Percentiles rank a stretch among this genome's conserved stretches.
Evolutionary conservation across 1,284 basidiomycete species (phyloP).

Genomic region (Malassezia equina): DNA sequence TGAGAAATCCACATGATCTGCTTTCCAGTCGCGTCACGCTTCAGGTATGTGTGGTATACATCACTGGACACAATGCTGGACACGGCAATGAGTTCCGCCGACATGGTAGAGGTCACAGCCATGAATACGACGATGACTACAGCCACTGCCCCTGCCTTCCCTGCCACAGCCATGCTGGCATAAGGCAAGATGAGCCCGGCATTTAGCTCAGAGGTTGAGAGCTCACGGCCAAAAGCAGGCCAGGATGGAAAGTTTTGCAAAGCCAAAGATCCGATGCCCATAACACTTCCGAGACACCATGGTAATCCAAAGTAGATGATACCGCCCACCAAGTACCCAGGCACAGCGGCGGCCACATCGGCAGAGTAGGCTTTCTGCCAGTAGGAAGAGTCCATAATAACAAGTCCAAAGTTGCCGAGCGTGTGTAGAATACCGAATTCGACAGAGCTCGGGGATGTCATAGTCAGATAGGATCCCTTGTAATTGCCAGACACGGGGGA

Average conservation of each 20-base stretch:
- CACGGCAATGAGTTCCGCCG: slow-evolving; percentile 37
- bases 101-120: slow-evolving; percentile 25
- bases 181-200: slow-evolving; percentile 33
- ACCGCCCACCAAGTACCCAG: slow-evolving; percentile 36
- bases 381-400: slow-evolving; percentile 31
- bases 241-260: slow-evolving; percentile 29
- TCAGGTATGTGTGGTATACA: slow-evolving; percentile 35
- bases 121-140: slow-evolving; percentile 23
- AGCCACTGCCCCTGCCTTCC: slow-evolving; percentile 36
- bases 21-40: slow-evolving; percentile 21
- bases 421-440: slow-evolving; percentile 39
- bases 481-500: not conserved
- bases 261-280: slow-evolving; percentile 28
- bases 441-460: slow-evolving; percentile 24
- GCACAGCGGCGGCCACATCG: slow-evolving; percentile 30
- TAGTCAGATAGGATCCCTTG: slow-evolving; percentile 20
- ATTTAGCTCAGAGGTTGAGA: slow-evolving; percentile 19
- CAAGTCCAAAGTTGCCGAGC: slow-evolving; percentile 37
- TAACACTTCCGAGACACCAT: slow-evolving; percentile 34
- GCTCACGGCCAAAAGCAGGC: slow-evolving; percentile 27
- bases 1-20: slow-evolving; percentile 29
- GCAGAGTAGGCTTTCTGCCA: slow-evolving; percentile 42
- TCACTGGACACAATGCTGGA: slow-evolving; percentile 31
- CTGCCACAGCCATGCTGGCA: slow-evolving; percentile 26
- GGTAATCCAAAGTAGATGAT: slow-evolving; percentile 41